Evolutionary conservation across 768 basidiomycete species (phyloP).

Genomic region (Boletus pseudopeckii): DNA sequence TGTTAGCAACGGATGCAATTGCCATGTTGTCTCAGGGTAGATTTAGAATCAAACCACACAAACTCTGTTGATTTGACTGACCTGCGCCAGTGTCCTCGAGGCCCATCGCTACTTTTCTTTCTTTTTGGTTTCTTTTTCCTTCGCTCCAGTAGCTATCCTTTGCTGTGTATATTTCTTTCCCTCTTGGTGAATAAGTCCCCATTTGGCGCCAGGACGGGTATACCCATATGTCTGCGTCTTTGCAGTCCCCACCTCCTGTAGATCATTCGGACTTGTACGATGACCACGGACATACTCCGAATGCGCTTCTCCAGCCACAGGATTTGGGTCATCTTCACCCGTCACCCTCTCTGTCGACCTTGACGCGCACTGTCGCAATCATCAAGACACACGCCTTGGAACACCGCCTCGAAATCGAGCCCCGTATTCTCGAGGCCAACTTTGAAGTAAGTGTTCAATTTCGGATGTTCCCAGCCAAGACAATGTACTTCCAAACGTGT

Average conservation of each 20-base stretch:
- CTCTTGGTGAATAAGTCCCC: not conserved
- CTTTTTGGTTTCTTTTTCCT: constrained; percentile 8
- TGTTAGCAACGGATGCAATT: constrained; percentile 7
- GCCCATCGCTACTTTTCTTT: constrained; percentile 13
- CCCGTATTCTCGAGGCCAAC: constrained; percentile 70
- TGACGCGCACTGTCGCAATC: constrained; percentile 73
- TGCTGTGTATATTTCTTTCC: constrained; percentile 20
- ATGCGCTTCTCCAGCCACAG: constrained; percentile 1
- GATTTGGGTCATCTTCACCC: constrained; percentile 2
- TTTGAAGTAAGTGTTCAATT: constrained; percentile 60
- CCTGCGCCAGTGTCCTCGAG: constrained; percentile 5
- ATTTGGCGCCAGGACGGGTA: constrained; percentile 3
- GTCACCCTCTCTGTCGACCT: constrained; percentile 9
- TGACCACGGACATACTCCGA: constrained; percentile 1
- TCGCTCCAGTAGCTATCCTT: constrained; percentile 14
- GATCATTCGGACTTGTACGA: constrained; percentile 19
- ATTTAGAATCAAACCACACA: constrained; percentile 12
- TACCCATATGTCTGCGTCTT: constrained; percentile 21
- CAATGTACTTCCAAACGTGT: constrained; percentile 1
- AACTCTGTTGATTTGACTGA: constrained; percentile 11
- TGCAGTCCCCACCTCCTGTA: constrained; percentile 12
- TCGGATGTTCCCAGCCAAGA: not conserved
- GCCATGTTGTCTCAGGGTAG: constrained; percentile 2
- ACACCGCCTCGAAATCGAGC: constrained; percentile 78
- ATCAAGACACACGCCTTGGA: constrained; percentile 77